Evolutionary conservation across 2,329 filamentous ascomycete species (phyloP), one percentile per base, ranked within the genome.

Genomic region (Pseudogymnoascus pannorum): DNA sequence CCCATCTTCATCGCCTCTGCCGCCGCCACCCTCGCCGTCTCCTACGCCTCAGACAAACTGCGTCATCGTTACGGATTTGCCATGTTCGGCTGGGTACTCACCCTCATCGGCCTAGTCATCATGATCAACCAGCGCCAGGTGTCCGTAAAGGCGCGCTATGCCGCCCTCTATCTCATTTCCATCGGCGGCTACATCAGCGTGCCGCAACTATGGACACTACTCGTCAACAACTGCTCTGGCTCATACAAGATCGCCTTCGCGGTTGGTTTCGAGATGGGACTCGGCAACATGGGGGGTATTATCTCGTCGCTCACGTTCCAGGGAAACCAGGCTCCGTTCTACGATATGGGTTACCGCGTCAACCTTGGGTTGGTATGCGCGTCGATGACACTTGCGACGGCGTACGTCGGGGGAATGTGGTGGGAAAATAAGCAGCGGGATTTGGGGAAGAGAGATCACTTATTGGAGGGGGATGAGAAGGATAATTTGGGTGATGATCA

Each of bases 251-350:
- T 82, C 48, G 75, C 79, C 2, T 77, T 79, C 29, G 75, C 76
- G 1, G 76, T 78, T 8, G 77, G 75, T 0, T 76, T 80, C 65
- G 79, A 81, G 66, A 76, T 89, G 68, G 89, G 89, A 84, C 75
- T 88, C 16, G 87, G 86, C 38, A 89, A 88, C 60, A 69, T 89
- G 20, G 87, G 87, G 5, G 87, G 86, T 0, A 71, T 89, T 40
- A 78, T 87, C 61, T 79, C 81, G 1, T 85, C 83, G 0, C 87
- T 85, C 84, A 79, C 77, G 1, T 88, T 86, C 71, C 68, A 88
- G 16, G 78, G 79, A 0, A 81, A 75, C 66, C 86, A 89, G 68
- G 82, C 69, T 0, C 87, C 87, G 0, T 73, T 88, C 62, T 89
- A 84, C 16, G 33, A 38, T 22, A 36, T 38, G 36, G 57, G 57